These are phyloP conservation scores for Dioscorea cayenensis DNA, from an alignment of 116 monocot species.

Conservation along the genomic window DNA sequence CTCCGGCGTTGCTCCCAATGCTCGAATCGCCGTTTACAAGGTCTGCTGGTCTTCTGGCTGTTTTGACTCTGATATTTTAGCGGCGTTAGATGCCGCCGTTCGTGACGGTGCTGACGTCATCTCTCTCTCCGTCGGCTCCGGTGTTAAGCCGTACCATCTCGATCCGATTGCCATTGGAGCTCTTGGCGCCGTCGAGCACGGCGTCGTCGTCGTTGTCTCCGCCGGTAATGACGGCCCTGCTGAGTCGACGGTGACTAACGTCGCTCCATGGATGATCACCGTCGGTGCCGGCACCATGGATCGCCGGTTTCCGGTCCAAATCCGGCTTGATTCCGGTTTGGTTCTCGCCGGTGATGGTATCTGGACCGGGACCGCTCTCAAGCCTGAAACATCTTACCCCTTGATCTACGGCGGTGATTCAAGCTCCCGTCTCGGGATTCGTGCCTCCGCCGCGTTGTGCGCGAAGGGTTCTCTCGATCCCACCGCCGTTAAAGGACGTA, in stretches of 20 bases:
- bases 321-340: conserved; percentile 39
- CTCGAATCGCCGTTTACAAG: conserved; percentile 47
- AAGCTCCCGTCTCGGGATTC: conserved; percentile 4
- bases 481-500: conserved; percentile 7
- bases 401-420: conserved; percentile 24
- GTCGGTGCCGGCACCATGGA: conserved; percentile 67
- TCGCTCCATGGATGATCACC: conserved; percentile 65
- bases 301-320: conserved; percentile 32
- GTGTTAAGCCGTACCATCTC: conserved; percentile 15
- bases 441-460: conserved; percentile 18
- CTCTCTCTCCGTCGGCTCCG: conserved; percentile 35
- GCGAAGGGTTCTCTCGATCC: conserved; percentile 23
- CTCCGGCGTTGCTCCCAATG: conserved; percentile 37
- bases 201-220: conserved; percentile 36
- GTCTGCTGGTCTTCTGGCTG: conserved; percentile 44
- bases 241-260: conserved; percentile 28
- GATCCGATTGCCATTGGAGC: conserved; percentile 41
- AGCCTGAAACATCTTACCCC: not conserved
- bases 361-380: conserved; percentile 3
- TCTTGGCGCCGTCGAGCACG: conserved; percentile 22
- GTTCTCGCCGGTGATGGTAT: conserved; percentile 18
- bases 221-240: conserved; percentile 58
- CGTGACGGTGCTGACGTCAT: conserved; percentile 43
- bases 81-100: conserved; percentile 38
- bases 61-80: conserved; percentile 46